Base-by-base conservation (phyloP, 2,329 filamentous ascomycete species). In the Neonectria hederae region DNA sequence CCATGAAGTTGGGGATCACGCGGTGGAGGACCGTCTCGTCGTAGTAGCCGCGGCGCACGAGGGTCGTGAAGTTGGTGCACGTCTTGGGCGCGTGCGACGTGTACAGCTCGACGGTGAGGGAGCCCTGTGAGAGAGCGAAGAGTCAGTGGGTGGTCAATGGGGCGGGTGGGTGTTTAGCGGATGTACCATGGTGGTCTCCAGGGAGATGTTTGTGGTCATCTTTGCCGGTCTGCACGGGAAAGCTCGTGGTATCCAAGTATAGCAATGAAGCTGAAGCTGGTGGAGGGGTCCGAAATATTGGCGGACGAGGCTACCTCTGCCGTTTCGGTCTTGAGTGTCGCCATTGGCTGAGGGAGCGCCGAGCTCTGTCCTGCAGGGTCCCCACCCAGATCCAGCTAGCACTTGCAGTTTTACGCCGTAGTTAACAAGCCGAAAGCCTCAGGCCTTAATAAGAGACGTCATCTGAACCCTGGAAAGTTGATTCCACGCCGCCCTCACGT, bases 1-100 rank as follows among this genome's bases (percentile, higher is more conserved):
- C 86, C 95, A 99, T 98, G 84, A 99, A 99, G 80, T 93, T 89
- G 56, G 93, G 90, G 76, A 99, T 98, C 73, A 98, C 90, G 78
- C 96, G 94, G 84, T 98, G 96, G 86, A 98, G 95, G 75, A 94
- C 82, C 64, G 92, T 88, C 76, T 82, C 83, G 82, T 96, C 88
- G 87, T 97, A 99, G 87, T 97, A 98, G 72, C 92, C 92, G 72
- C 94, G 87, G 66, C 87, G 83, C 21, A 90, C 89, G 56, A 98
- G 92, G 5, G 91, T 92, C 26, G 86, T 78, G 82, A 98, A 98
- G 85, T 98, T 97, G 65, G 86, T 87, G 86, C 93, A 97, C 24
- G 94, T 94, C 78, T 90, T 92, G 42, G 96, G 95, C 19, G 95
- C 95, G 82, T 98, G 94, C 26, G 87, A 79, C 54, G 87, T 91